Conservation (phyloP, 2,329 filamentous ascomycete species). For the Penicillium sp. region DNA sequence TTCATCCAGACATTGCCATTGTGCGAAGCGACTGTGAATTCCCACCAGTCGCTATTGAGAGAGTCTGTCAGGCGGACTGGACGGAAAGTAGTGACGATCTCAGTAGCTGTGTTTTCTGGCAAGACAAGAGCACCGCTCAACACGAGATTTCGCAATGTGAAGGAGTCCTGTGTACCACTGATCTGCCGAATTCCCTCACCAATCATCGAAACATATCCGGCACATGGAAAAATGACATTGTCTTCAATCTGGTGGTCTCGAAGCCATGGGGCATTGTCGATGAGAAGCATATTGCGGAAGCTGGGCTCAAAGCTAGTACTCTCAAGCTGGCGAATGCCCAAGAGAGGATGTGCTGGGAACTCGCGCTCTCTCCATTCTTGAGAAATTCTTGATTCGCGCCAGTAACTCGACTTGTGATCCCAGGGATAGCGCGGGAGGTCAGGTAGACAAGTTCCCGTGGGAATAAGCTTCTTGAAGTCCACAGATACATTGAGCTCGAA, state of each 20-base stretch:
- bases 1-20: constrained; percentile 26
- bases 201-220: constrained; percentile 28
- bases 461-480: constrained; percentile 1
- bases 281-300: constrained; percentile 32
- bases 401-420: constrained; percentile 12
- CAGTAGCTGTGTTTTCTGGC: constrained; percentile 4
- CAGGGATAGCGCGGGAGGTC: constrained; percentile 22
- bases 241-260: constrained; percentile 35
- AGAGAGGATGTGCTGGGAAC: constrained; percentile 16
- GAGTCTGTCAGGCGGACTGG: constrained; percentile 10
- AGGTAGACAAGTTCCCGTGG: not conserved
- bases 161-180: not conserved
- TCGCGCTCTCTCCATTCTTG: constrained; percentile 10
- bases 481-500: not conserved
- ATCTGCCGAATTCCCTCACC: constrained; percentile 25
- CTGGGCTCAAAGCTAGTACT: constrained; percentile 18
- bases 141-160: not conserved
- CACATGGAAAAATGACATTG: constrained; percentile 36
- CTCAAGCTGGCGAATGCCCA: constrained; percentile 13
- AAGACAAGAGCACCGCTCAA: not conserved
- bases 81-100: constrained; percentile 22
- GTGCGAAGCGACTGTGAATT: constrained; percentile 30
- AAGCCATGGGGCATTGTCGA: constrained; percentile 36
- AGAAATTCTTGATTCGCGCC: constrained; percentile 12
- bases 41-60: constrained; percentile 26